phyloP scores from a whole-genome alignment of 1,139 yeast genomes.

The Debaryomyces singareniensis region DNA sequence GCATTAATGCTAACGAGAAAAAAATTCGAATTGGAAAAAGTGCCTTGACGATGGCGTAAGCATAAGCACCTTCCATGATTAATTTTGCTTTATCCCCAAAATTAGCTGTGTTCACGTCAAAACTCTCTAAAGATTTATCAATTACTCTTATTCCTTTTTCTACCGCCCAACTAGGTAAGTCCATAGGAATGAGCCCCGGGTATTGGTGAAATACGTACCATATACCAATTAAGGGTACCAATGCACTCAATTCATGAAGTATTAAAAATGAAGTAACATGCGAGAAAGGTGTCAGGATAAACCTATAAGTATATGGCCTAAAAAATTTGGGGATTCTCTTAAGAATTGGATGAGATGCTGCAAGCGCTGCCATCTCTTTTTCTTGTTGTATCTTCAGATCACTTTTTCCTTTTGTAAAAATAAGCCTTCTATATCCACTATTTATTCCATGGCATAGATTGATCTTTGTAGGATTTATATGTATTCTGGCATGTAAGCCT shows the following conservation, averaged over 20 bases:
- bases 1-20: slow-evolving; percentile 54
- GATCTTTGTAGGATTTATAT: no score
- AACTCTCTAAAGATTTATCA: slow-evolving; percentile 34
- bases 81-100: slow-evolving; percentile 50
- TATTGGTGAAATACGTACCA: slow-evolving; percentile 70
- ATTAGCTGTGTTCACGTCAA: slow-evolving; percentile 28
- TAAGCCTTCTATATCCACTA: no score
- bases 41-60: slow-evolving; percentile 73
- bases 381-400: no score
- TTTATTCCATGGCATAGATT: no score
- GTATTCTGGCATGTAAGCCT: no score
- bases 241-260: slow-evolving; percentile 82
- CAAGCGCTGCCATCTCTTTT: slow-evolving; percentile 2
- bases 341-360: slow-evolving; percentile 26
- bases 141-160: slow-evolving; percentile 57
- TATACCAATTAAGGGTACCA: slow-evolving; percentile 67
- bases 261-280: slow-evolving; percentile 69
- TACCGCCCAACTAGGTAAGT: slow-evolving; percentile 62
- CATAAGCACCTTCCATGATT: slow-evolving; percentile 79
- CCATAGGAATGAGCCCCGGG: slow-evolving; percentile 37
- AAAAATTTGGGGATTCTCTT: slow-evolving; percentile 41
- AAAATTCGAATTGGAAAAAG: slow-evolving; percentile 55
- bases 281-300: slow-evolving; percentile 57
- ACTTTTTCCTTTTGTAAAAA: no score
- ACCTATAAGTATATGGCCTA: slow-evolving; percentile 42